Evolutionary conservation across 2,329 filamentous ascomycete genomes (phyloP).

Genomic region (Malbranchea cinnamomea): DNA sequence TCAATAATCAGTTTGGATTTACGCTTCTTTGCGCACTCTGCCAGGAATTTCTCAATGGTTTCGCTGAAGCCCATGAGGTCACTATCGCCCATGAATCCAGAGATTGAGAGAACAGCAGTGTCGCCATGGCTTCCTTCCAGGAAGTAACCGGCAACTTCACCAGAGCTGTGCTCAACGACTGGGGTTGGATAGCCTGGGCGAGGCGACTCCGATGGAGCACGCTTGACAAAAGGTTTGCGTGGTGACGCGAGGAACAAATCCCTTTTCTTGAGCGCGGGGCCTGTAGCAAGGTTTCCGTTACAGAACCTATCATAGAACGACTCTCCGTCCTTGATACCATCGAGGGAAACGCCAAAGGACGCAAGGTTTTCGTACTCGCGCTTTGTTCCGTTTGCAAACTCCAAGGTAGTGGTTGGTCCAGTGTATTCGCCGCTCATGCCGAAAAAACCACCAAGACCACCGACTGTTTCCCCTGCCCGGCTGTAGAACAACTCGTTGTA

Average conservation of each 20-base stretch:
- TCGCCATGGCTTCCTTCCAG: slow-evolving; percentile 26
- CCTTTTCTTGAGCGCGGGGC: slow-evolving; percentile 7
- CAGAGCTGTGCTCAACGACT: slow-evolving; percentile 19
- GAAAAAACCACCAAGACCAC: slow-evolving; percentile 6
- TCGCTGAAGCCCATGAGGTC: slow-evolving; percentile 20
- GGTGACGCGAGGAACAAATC: slow-evolving; percentile 1
- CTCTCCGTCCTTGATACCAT: slow-evolving; percentile 22
- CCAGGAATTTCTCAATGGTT: slow-evolving; percentile 31
- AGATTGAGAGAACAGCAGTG: slow-evolving; percentile 31
- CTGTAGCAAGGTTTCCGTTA: slow-evolving; percentile 8
- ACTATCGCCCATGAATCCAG: slow-evolving; percentile 20
- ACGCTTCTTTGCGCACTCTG: slow-evolving; percentile 28
- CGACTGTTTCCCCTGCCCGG: slow-evolving; percentile 6
- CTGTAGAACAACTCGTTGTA: slow-evolving; percentile 19
- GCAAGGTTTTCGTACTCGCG: slow-evolving; percentile 15
- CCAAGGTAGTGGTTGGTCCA: slow-evolving; percentile 15
- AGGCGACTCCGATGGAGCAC: slow-evolving; percentile 5
- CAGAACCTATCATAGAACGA: slow-evolving; percentile 28
- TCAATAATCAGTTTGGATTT: slow-evolving; percentile 53
- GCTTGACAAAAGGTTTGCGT: slow-evolving; percentile 3
- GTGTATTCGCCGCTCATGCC: slow-evolving; percentile 12
- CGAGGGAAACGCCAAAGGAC: slow-evolving; percentile 16
- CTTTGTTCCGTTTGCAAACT: slow-evolving; percentile 19
- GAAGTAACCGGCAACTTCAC: slow-evolving; percentile 31
- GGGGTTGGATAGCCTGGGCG: slow-evolving; percentile 23